These are phyloP conservation scores for Prinsepia uniflora DNA, from an alignment of 306 rosid species.

Conservation along the genomic window DNA sequence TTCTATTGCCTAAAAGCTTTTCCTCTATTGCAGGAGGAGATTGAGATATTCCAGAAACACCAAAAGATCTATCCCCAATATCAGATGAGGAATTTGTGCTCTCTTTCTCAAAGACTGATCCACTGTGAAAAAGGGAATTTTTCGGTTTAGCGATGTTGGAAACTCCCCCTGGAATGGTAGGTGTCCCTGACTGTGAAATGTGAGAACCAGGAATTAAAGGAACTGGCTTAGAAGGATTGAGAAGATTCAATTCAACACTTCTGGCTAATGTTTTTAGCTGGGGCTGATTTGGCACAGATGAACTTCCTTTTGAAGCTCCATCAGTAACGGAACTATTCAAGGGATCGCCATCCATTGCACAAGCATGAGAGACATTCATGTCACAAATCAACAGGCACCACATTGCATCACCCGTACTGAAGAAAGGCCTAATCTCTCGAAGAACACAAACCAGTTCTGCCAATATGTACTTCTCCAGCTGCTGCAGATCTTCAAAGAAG, in stretches of 20 bases:
- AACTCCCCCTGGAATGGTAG: conserved; percentile 34
- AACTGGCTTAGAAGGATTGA: conserved; percentile 43
- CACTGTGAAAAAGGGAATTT: conserved; percentile 38
- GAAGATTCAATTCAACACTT: conserved; percentile 48
- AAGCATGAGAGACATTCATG: conserved; percentile 83
- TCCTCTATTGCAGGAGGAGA: conserved; percentile 50
- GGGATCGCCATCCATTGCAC: conserved; percentile 69
- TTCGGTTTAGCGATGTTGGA: conserved; percentile 31
- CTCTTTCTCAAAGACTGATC: conserved; percentile 43
- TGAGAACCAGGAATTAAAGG: conserved; percentile 34
- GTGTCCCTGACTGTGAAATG: conserved; percentile 46
- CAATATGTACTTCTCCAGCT: conserved; percentile 81
- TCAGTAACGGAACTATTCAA: conserved; percentile 39
- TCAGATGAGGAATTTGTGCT: conserved; percentile 35
- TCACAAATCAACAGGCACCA: conserved; percentile 86
- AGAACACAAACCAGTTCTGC: conserved; percentile 90
- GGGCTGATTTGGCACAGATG: conserved; percentile 38
- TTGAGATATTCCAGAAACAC: conserved; percentile 45
- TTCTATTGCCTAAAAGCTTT: conserved; percentile 47
- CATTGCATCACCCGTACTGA: conserved; percentile 93
- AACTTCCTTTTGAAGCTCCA: conserved; percentile 36
- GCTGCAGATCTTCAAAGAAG: conserved; percentile 68
- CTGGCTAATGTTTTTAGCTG: conserved; percentile 47
- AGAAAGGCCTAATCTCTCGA: conserved; percentile 79
- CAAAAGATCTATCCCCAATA: conserved; percentile 41